phyloP scores from a whole-genome alignment of 1,284 basidiomycete genomes.

The Trichosporon coremiiforme region DNA sequence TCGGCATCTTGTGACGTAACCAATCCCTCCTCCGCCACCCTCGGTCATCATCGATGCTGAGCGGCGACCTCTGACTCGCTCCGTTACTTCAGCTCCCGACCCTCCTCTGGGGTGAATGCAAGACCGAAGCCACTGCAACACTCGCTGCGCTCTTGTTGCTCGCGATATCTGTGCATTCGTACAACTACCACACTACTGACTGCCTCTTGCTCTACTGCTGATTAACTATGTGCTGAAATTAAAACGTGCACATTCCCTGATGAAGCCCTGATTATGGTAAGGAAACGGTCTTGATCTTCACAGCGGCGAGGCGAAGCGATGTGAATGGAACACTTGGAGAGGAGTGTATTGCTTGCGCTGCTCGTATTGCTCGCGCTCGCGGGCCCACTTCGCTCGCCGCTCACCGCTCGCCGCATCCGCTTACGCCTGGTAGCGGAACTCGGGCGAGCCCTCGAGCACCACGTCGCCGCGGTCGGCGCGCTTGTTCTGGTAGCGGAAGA shows the following conservation, averaged over 20 bases:
- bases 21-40: neutral
- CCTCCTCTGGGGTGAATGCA: no score
- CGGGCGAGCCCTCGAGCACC: conserved; percentile 21
- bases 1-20: conserved; percentile 4
- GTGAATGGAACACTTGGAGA: no score
- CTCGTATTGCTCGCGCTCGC: no score
- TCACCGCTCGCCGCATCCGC: neutral
- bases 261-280: neutral
- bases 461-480: conserved; percentile 23
- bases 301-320: no score
- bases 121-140: no score
- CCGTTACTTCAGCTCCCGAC: no score
- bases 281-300: no score
- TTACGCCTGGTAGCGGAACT: conserved; percentile 30
- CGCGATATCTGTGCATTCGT: neutral
- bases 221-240: neutral
- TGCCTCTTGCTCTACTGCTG: neutral
- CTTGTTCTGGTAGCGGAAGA: conserved; percentile 26
- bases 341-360: no score
- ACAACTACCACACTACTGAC: neutral
- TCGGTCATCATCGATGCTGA: neutral
- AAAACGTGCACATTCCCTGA: no score
- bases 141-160: neutral
- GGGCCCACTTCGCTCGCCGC: no score
- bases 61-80: no score